Base-by-base conservation (phyloP, 148 eudicot genomes). In the Rhododendron griersonianum region DNA sequence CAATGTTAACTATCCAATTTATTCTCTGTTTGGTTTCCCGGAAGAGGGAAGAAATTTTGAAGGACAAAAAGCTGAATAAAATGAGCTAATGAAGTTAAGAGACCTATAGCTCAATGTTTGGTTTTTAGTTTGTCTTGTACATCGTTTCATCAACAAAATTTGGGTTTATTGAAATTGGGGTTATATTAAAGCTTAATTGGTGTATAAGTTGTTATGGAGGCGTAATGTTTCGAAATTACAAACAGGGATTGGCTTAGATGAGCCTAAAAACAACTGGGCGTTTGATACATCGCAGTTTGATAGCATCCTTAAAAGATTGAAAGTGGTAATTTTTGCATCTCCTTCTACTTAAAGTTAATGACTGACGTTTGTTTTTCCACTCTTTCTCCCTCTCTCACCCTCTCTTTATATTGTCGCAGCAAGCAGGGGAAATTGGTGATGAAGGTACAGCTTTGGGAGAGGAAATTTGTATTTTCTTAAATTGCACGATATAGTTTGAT, bases 271-370 rank as follows among this genome's bases (percentile, higher is more conserved):
- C 83, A 90, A 84, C 21, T 97, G 99, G 99, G 99, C 98, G 11
- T 97, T 95, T 83, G 96, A 97, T 88, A 97, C 99, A 45, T 41
- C 95, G 51, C 99, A 97, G 86, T 97, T 97, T 87, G 99, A 97
- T 85, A 91, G 81, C 89, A 97, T 97, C 83, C 96, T 97, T 86
- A 95, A 94, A 87, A 95, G 89, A 84, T 89, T 97, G 91, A 94
- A 95, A 97, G 99, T 97, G 95, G 99, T 97, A 91, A 87, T 67
- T 84, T 84, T 45, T 53, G 25, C 69, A 35, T 59, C 86, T 85
- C 35, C 69, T 67, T 53, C 50, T 35, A n/a, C 2, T 25, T 53
- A 14, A 21, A 50, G 3, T 35, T 67, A 13, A 75, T 74, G 4
- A 78, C 37, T 82, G 18, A 25, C 25, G 0, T 50, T 18, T 14